phyloP scores from a whole-genome alignment of 2,329 filamentous ascomycete species.

The Grosmannia huntii region DNA sequence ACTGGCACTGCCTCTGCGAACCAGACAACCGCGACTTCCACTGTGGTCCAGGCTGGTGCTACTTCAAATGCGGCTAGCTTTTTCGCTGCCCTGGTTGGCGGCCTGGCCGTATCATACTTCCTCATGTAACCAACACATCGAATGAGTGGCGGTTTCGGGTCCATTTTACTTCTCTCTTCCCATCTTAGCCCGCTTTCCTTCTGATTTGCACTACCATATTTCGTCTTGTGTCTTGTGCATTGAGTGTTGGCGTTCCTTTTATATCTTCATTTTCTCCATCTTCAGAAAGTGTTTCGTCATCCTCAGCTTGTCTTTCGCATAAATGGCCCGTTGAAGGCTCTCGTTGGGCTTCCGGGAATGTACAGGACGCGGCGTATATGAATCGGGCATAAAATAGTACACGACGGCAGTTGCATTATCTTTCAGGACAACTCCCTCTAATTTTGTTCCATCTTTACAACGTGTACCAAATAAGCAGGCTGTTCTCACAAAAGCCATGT shows the following conservation, averaged over 20 bases:
- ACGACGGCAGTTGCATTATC: background rate
- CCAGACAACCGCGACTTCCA: slow-evolving; percentile 3
- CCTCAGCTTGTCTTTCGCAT: background rate
- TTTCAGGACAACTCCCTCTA: too few species aligned
- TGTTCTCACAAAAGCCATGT: too few species aligned
- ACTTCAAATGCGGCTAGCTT: background rate
- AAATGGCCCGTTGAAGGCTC: background rate
- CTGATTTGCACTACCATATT: background rate
- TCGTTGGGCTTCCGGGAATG: background rate
- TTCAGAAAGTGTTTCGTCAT: background rate
- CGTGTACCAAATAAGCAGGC: too few species aligned
- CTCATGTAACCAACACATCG: background rate
- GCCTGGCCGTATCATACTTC: background rate
- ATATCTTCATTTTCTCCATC: background rate
- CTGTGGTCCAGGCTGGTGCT: background rate
- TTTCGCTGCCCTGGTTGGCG: background rate
- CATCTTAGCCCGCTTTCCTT: background rate
- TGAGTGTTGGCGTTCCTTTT: background rate
- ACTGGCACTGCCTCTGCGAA: background rate
- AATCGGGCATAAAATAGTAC: background rate
- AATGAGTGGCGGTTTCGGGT: background rate
- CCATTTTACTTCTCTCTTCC: background rate
- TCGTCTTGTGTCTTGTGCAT: background rate
- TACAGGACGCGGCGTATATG: background rate
- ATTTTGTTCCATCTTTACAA: too few species aligned